Percentiles rank a stretch among this genome's conserved stretches.
These are phyloP conservation scores for Haematococcus sp. DNA, from an alignment of 139 green algal genomes.

Conservation along the genomic window DNA sequence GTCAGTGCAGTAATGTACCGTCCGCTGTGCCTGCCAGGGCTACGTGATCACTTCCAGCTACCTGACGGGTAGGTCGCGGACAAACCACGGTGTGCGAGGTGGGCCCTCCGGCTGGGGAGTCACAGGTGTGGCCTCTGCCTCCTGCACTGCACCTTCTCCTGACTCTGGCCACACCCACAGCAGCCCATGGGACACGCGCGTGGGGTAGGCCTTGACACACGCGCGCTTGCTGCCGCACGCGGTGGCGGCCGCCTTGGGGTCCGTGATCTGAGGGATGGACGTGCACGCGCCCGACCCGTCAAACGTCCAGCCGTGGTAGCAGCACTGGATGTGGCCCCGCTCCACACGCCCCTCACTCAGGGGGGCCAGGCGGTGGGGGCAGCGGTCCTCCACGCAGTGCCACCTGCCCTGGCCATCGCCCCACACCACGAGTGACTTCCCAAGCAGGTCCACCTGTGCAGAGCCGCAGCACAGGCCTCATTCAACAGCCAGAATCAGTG, in stretches of 20 bases:
- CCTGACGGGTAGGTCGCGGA: conserved; percentile 14
- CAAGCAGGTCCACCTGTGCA: conserved; percentile 30
- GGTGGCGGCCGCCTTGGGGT: conserved; percentile 8
- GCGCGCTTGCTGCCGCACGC: conserved; percentile 21
- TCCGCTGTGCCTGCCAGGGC: too few relatives aligned
- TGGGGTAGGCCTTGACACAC: conserved; percentile 9
- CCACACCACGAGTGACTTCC: conserved; percentile 35
- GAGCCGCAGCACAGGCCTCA: too few relatives aligned
- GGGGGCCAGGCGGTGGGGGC: conserved; percentile 42
- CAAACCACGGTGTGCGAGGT: conserved; percentile 1
- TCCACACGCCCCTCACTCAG: conserved; percentile 42
- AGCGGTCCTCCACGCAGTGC: conserved; percentile 36
- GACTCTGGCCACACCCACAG: conserved; percentile 54
- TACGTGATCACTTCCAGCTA: not conserved
- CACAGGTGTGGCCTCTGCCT: not conserved
- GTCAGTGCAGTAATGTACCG: too few relatives aligned
- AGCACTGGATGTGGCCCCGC: conserved; percentile 32
- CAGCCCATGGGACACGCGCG: conserved; percentile 21
- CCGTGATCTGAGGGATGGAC: conserved; percentile 21
- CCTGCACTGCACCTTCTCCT: not conserved
- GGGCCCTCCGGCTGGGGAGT: too few relatives aligned
- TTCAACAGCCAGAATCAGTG: too few relatives aligned
- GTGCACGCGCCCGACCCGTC: conserved; percentile 1
- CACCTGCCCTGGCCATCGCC: conserved; percentile 22
- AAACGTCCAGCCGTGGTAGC: conserved; percentile 20